Evolutionary conservation across 2,329 filamentous ascomycete genomes (phyloP).

Genomic region (Dryadomyces sulphureus): DNA sequence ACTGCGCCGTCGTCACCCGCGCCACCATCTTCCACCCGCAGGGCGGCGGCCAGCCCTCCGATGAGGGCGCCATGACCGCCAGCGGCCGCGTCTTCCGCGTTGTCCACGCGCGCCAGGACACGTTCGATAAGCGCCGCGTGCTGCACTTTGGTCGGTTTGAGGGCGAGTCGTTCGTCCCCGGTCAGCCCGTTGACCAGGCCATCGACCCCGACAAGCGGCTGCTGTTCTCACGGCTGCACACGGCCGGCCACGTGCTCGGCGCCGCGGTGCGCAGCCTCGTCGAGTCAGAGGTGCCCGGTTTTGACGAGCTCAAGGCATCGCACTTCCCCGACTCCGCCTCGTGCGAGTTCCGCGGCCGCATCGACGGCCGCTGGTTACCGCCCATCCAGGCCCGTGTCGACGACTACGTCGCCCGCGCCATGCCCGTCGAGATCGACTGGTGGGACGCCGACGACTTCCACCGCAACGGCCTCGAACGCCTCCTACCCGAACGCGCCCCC

Average conservation of each 20-base stretch:
- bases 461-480: conserved; percentile 34
- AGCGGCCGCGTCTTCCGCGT: conserved; percentile 30
- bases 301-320: conserved; percentile 55
- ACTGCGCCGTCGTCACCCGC: conserved; percentile 44
- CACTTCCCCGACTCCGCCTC: conserved; percentile 55
- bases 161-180: conserved; percentile 20
- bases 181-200: conserved; percentile 33
- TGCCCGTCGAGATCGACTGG: conserved; percentile 50
- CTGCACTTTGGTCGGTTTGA: conserved; percentile 50
- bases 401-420: conserved; percentile 36
- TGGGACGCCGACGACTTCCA: conserved; percentile 51
- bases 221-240: conserved; percentile 55
- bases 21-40: conserved; percentile 64
- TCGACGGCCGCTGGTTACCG: conserved; percentile 47
- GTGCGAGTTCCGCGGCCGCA: conserved; percentile 53
- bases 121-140: conserved; percentile 34
- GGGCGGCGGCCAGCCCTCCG: conserved; percentile 59
- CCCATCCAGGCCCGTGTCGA: conserved; percentile 47
- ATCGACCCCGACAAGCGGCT: conserved; percentile 46
- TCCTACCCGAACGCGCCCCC: conserved; percentile 34
- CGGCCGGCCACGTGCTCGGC: conserved; percentile 59
- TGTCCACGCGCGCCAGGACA: conserved; percentile 39
- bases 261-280: conserved; percentile 47
- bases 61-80: conserved; percentile 41
- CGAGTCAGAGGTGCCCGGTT: conserved; percentile 32